Percentiles rank a stretch among this genome's conserved stretches.
These are phyloP conservation scores for Vanrija pseudolonga DNA, from an alignment of 1,284 basidiomycete genomes.

Conservation along the genomic window DNA sequence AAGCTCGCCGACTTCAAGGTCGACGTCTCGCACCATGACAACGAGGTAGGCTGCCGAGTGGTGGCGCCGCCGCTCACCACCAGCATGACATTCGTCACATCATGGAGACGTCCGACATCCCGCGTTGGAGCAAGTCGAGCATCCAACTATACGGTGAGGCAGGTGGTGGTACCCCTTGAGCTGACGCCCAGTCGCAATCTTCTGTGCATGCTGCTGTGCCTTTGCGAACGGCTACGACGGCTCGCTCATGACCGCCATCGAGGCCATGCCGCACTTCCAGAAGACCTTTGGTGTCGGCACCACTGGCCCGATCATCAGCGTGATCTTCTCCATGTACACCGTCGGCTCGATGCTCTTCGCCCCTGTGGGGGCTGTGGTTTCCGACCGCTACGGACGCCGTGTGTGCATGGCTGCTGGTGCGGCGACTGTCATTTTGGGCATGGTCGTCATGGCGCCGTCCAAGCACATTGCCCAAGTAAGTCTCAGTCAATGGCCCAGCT, in stretches of 20 bases:
- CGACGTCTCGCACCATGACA: too few species aligned
- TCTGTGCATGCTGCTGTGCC: constrained; percentile 30
- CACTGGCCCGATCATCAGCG: constrained; percentile 20
- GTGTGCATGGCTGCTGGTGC: too few species aligned
- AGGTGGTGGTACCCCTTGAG: neutral
- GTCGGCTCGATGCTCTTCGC: constrained; percentile 24
- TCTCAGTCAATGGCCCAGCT: too few species aligned
- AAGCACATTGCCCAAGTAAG: too few species aligned
- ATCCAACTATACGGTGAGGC: constrained; percentile 26
- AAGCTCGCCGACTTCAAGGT: too few species aligned
- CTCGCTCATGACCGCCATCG: constrained; percentile 13
- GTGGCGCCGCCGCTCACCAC: too few species aligned
- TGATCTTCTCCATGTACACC: constrained; percentile 32
- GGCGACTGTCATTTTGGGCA: too few species aligned
- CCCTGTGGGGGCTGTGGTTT: neutral
- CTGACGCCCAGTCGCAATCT: constrained; percentile 20
- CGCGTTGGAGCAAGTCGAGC: constrained; percentile 21
- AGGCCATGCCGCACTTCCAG: constrained; percentile 28
- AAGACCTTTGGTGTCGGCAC: constrained; percentile 21
- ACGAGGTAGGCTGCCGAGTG: too few species aligned
- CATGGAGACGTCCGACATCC: constrained; percentile 20
- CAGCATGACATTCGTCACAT: constrained; percentile 21
- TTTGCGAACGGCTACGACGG: constrained; percentile 39
- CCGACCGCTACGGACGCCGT: too few species aligned
- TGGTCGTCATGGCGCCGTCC: too few species aligned